phyloP scores from a whole-genome alignment of 306 rosid species.

The Dryas octopetala region DNA sequence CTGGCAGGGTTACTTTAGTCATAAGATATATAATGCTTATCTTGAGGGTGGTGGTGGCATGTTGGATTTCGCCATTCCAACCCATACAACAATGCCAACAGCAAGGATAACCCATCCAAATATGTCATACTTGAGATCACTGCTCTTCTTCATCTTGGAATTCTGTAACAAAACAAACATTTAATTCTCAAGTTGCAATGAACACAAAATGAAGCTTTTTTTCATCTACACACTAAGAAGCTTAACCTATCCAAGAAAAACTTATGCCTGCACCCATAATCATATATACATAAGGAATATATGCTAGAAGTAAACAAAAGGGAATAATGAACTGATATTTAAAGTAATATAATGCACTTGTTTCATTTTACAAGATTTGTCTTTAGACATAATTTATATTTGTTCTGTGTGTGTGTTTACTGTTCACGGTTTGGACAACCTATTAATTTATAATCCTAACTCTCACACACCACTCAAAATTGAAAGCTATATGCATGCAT shows the following conservation, averaged over 20 bases:
- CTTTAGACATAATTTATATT: neutral
- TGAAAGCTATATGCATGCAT: neutral
- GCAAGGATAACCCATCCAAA: slow-evolving; percentile 86
- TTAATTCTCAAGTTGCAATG: neutral
- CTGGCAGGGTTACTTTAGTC: slow-evolving; percentile 17
- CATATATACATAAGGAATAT: neutral
- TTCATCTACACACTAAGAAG: neutral
- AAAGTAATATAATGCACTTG: neutral
- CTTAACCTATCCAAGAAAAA: neutral
- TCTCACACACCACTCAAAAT: neutral
- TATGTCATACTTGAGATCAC: slow-evolving; percentile 71
- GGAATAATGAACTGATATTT: too few relatives aligned
- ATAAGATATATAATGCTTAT: slow-evolving; percentile 30
- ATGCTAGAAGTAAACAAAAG: neutral
- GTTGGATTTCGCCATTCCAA: slow-evolving; percentile 70
- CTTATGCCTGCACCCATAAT: neutral
- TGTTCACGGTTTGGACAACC: neutral
- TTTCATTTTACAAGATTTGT: neutral
- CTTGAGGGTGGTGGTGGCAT: slow-evolving; percentile 61
- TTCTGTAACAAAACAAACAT: slow-evolving; percentile 33
- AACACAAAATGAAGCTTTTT: neutral
- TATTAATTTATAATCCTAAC: neutral
- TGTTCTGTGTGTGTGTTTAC: neutral
- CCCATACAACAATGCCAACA: slow-evolving; percentile 67
- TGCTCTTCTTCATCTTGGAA: slow-evolving; percentile 58